These are phyloP conservation scores for Fusarium pilosicola DNA, from an alignment of 2,329 filamentous ascomycete species.

Conservation along the genomic window DNA sequence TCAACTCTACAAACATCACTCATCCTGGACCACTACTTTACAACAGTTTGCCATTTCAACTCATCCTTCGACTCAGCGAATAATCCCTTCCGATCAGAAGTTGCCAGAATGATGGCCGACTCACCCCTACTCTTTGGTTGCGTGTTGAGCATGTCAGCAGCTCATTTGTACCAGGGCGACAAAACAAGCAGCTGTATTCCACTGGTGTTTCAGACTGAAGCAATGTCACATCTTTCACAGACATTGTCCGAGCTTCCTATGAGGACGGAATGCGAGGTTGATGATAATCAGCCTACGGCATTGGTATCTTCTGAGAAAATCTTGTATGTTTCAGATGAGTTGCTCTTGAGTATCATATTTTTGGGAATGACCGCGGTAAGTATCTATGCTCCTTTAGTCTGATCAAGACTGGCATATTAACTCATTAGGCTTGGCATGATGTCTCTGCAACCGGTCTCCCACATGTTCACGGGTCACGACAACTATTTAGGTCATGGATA, in stretches of 20 bases:
- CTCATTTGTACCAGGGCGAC: constrained; percentile 23
- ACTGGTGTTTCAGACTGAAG: constrained; percentile 25
- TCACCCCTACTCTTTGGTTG: constrained; percentile 17
- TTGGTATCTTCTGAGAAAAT: background rate
- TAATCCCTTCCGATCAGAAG: constrained; percentile 30
- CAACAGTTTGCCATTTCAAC: constrained; percentile 18
- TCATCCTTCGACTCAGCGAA: constrained; percentile 18
- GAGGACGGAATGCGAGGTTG: background rate
- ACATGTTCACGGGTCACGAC: constrained; percentile 20
- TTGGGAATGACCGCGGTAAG: constrained; percentile 30
- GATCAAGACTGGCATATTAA: background rate
- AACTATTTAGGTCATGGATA: constrained; percentile 24
- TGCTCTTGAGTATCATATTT: constrained; percentile 19
- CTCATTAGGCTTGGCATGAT: constrained; percentile 22
- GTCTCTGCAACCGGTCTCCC: constrained; percentile 4
- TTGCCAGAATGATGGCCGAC: constrained; percentile 12
- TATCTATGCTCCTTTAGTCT: accelerated
- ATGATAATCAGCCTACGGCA: background rate
- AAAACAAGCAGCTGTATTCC: background rate
- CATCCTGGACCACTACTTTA: constrained; percentile 25
- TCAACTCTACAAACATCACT: constrained; percentile 7
- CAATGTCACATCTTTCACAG: constrained; percentile 14
- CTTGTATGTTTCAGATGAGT: constrained; percentile 8
- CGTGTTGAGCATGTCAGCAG: constrained; percentile 31
- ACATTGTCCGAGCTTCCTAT: background rate